A percentile compares a stretch with the other conserved stretches of the same genome.
phyloP scores from a whole-genome alignment of 148 eudicot genomes.

The Rheum nobile region DNA sequence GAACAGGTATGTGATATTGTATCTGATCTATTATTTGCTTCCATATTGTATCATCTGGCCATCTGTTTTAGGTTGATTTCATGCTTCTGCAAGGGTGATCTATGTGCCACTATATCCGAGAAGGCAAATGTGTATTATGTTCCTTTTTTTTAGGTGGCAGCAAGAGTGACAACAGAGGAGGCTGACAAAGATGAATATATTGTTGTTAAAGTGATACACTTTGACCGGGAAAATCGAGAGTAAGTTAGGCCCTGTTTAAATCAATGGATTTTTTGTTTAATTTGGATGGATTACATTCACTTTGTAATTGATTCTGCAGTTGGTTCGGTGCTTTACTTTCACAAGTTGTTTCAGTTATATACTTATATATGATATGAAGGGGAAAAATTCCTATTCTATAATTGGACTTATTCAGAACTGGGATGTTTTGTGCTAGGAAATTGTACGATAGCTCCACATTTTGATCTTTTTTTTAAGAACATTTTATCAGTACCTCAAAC shows the following conservation, averaged over 20 bases:
- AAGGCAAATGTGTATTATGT: background rate
- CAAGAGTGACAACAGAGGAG: conserved; percentile 61
- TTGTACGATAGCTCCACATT: background rate
- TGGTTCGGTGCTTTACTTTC: background rate
- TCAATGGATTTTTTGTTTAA: background rate
- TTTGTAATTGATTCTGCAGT: background rate
- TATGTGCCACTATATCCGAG: background rate
- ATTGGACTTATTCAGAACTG: background rate
- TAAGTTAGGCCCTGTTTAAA: conserved; percentile 26
- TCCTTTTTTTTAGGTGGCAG: conserved; percentile 63
- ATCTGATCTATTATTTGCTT: background rate
- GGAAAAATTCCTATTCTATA: background rate
- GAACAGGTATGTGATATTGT: conserved; percentile 53
- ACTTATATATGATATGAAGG: background rate
- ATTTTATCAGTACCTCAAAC: background rate
- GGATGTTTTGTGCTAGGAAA: background rate
- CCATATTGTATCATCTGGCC: background rate
- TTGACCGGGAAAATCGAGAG: conserved; percentile 76
- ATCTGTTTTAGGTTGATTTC: background rate
- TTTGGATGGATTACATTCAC: background rate
- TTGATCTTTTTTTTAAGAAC: background rate
- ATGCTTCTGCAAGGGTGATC: background rate
- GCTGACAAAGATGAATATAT: conserved; percentile 95
- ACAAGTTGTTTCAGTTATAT: background rate
- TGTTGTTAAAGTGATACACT: conserved; percentile 85